These are phyloP conservation scores for Phytophthora cryptogea DNA, from an alignment of 352 stramenopile genomes.

Conservation along the genomic window DNA sequence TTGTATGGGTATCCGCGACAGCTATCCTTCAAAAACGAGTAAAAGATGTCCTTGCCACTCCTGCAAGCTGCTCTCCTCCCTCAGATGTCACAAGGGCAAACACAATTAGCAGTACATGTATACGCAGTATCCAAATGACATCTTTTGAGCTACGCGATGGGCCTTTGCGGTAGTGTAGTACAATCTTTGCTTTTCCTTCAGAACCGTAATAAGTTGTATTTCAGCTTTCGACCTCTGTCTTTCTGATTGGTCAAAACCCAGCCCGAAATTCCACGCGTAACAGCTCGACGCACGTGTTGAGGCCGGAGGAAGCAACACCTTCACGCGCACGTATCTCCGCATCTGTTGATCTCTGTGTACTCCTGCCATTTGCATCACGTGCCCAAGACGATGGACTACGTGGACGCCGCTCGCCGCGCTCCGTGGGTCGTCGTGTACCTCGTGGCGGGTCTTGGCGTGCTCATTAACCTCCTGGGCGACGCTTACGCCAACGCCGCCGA, in stretches of 20 bases:
- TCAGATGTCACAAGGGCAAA: too few species aligned
- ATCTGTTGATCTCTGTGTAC: neutral
- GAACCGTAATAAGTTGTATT: too few species aligned
- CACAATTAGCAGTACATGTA: too few species aligned
- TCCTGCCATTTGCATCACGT: neutral
- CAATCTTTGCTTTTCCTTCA: too few species aligned
- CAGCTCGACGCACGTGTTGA: conserved; percentile 4
- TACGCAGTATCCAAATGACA: too few species aligned
- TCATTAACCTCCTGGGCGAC: conserved; percentile 52
- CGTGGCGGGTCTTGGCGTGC: conserved; percentile 40
- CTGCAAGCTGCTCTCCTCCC: too few species aligned
- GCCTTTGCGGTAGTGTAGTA: too few species aligned
- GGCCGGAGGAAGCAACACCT: neutral
- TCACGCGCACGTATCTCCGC: conserved; percentile 10
- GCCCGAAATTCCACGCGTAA: neutral
- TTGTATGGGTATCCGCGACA: conserved; percentile 16
- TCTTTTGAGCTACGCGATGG: too few species aligned
- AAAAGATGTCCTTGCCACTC: neutral
- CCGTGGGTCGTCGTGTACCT: conserved; percentile 55
- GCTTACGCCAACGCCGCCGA: conserved; percentile 42
- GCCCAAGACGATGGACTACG: conserved; percentile 17
- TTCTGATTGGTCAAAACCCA: neutral
- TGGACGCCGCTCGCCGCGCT: conserved; percentile 27
- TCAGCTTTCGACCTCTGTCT: too few species aligned
- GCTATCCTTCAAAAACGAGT: conserved; percentile 13